phyloP scores from a whole-genome alignment of 495 filamentous ascomycete genomes.

The Evansstolkia leycettana region DNA sequence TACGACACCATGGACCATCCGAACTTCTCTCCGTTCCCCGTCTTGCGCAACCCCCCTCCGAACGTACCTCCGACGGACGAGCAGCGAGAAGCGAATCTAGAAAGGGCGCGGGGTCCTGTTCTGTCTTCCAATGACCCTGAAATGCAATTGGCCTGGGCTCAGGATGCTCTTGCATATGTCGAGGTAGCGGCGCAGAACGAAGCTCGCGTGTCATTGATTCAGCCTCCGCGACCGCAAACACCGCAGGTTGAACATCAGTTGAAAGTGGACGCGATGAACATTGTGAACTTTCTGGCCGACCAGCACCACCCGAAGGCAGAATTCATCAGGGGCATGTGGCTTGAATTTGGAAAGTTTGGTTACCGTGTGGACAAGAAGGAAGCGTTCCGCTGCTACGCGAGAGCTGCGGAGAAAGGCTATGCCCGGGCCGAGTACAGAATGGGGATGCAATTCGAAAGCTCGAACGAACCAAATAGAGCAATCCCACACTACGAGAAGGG shows the following conservation, averaged over 20 bases:
- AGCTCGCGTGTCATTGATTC: conserved; percentile 49
- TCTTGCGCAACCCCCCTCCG: conserved; percentile 63
- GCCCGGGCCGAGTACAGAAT: conserved; percentile 93
- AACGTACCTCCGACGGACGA: conserved; percentile 94
- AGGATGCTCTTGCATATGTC: conserved; percentile 80
- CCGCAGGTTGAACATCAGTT: conserved; percentile 82
- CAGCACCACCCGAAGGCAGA: conserved; percentile 90
- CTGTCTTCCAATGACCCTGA: conserved; percentile 90
- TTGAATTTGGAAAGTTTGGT: conserved; percentile 95
- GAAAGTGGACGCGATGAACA: conserved; percentile 77
- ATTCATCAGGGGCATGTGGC: conserved; percentile 93
- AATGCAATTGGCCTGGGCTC: conserved; percentile 93
- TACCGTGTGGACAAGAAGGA: conserved; percentile 83
- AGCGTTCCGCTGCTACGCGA: conserved; percentile 72
- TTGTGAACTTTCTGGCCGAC: conserved; percentile 77
- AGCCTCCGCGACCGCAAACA: conserved; percentile 56
- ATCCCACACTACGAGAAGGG: conserved; percentile 80
- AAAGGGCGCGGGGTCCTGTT: conserved; percentile 68
- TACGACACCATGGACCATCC: conserved; percentile 49
- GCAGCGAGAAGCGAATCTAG: conserved; percentile 78
- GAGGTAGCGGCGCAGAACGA: conserved; percentile 67
- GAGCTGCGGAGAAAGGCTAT: conserved; percentile 82
- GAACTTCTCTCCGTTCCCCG: conserved; percentile 85
- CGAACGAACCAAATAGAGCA: conserved; percentile 82
- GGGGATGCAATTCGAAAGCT: conserved; percentile 94